Base-by-base conservation (phyloP, 2,329 filamentous ascomycete genomes). In the Aspergillus viridinutans region DNA sequence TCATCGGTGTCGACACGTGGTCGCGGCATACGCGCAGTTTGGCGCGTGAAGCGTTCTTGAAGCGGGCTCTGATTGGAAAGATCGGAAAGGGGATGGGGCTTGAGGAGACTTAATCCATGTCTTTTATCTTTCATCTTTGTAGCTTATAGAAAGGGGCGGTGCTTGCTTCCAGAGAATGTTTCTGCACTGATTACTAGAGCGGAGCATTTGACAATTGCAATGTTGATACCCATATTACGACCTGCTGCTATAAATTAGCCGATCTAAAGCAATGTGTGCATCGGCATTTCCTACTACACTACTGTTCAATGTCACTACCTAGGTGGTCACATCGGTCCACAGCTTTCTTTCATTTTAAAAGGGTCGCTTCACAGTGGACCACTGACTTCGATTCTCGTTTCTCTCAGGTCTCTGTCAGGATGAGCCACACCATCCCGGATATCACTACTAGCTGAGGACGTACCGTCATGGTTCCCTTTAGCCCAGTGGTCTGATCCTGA, bases 1-100 rank as follows among this genome's bases (percentile, higher is more conserved):
- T 77, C 45, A 77, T 78, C 53, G 74, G 74, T 0, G 68, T 75
- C 3, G 77, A 79, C 48, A 74, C 76, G 2, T 80, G 78, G 78
- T 76, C 74, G 4, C 72, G 76, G 45, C 72, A 77, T 64, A 79
- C 76, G 6, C 72, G 78, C 35, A 75, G 77, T 48, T 62, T 80
- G 26, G 77, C 77, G 1, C 67, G 78, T n/a, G 78, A 80, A 64
- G 77, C 75, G 12, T 79, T 80, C 61, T 64, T 78, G 50, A 78
- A 79, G 58, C 72, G 73, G 47, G 77, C 76, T 10, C 59, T 80
- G 54, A 77, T 76, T 40, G 70, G 72, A 25, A 80, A 80, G 65
- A 76, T 79, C 26, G 75, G 72, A 1, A 69, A 64, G 52, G 78
- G 77, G 1, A 78, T 80, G 77, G 76, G 76, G 1, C 63, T 80